A percentile compares a stretch with the other conserved stretches of the same genome.
Conservation (phyloP, 1,139 yeast species). For the Lodderomyces metapsilosis region DNA sequence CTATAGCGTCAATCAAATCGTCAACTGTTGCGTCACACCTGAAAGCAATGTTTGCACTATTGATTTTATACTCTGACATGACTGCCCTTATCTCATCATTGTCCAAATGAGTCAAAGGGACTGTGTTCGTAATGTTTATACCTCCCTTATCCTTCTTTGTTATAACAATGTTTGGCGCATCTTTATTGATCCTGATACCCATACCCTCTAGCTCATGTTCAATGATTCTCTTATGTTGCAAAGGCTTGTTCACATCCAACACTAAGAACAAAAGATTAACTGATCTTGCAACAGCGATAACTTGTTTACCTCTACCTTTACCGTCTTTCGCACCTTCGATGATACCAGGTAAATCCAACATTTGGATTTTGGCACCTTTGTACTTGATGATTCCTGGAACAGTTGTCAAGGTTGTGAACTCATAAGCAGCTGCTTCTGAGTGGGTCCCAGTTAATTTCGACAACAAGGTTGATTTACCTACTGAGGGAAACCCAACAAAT, state of each 20-base stretch:
- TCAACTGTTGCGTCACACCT: constrained; percentile 98
- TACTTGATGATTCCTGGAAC: constrained; percentile 96
- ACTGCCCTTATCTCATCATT: constrained; percentile 94
- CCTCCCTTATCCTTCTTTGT: constrained; percentile 97
- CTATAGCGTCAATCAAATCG: constrained; percentile 91
- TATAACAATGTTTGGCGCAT: constrained; percentile 88
- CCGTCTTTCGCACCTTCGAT: constrained; percentile 99
- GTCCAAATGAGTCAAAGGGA: constrained; percentile 86
- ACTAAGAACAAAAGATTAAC: constrained; percentile 91
- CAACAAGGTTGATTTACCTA: constrained; percentile 90
- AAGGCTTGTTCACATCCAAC: constrained; percentile 92
- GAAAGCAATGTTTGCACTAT: constrained; percentile 95
- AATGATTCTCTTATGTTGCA: constrained; percentile 88
- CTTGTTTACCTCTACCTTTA: constrained; percentile 98
- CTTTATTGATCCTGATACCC: constrained; percentile 89
- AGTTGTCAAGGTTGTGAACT: constrained; percentile 94
- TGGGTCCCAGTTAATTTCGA: constrained; percentile 92
- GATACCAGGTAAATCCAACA: constrained; percentile 97
- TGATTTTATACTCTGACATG: constrained; percentile 90
- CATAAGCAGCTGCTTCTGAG: constrained; percentile 96
- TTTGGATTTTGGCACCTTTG: constrained; percentile 96
- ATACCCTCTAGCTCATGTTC: constrained; percentile 96
- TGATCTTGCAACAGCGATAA: constrained; percentile 96
- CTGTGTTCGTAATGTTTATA: constrained; percentile 87
- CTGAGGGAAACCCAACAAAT: constrained; percentile 97